Evolutionary conservation across 73 alveolate genomes (phyloP).

Genomic region (Paramecium pentaurelia): DNA sequence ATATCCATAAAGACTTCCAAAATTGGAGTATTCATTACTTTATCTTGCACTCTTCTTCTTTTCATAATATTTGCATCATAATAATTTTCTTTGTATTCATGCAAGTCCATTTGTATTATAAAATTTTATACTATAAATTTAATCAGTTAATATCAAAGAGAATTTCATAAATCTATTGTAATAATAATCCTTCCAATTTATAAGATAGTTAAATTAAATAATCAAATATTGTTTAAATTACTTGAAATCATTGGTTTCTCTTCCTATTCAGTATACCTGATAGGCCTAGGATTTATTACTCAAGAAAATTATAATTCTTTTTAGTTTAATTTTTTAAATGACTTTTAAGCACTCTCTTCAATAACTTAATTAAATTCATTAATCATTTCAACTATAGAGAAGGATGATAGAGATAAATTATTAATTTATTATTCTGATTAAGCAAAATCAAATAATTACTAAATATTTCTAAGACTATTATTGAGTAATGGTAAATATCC

Average conservation of each 20-base stretch:
- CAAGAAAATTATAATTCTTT: not conserved
- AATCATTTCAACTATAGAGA: conserved; percentile 23
- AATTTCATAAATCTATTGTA: not conserved
- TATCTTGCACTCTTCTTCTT: not conserved
- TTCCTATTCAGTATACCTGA: not conserved
- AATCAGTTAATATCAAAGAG: not conserved
- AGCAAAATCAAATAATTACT: not conserved
- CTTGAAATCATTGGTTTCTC: not conserved
- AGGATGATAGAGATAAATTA: conserved; percentile 10
- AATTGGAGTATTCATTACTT: not conserved
- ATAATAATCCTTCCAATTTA: not conserved
- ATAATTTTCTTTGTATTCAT: not conserved
- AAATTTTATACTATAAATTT: not conserved
- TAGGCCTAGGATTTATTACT: not conserved
- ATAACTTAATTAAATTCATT: not conserved
- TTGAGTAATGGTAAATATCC: not conserved
- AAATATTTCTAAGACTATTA: not conserved
- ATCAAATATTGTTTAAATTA: not conserved
- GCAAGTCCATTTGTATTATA: not conserved
- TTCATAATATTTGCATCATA: not conserved
- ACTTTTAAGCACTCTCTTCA: not conserved
- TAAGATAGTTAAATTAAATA: not conserved
- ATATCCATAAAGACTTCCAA: not conserved
- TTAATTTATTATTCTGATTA: not conserved
- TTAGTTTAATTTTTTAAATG: not conserved